These are phyloP conservation scores for Lolium perenne DNA, from an alignment of 176 grass and related monocot genomes.

Conservation along the genomic window DNA sequence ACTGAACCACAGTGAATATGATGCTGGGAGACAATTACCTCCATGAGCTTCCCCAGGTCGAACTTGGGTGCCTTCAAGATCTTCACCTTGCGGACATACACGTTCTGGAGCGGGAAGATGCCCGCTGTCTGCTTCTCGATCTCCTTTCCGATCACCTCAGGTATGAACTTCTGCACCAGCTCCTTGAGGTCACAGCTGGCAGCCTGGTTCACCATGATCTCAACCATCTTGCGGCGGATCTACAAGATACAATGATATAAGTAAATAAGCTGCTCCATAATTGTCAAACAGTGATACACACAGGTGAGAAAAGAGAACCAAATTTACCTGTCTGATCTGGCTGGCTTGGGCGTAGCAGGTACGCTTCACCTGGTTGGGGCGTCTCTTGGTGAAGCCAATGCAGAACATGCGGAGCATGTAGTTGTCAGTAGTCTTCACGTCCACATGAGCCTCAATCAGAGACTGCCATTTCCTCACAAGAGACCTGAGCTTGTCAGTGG, in stretches of 20 bases:
- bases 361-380: constrained; percentile 88
- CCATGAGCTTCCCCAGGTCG: constrained; percentile 93
- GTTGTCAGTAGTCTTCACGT: constrained; percentile 88
- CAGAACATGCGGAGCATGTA: constrained; percentile 87
- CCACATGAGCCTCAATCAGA: constrained; percentile 86
- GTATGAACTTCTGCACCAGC: constrained; percentile 87
- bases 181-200: constrained; percentile 88
- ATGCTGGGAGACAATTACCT: constrained; percentile 52
- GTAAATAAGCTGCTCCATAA: not conserved
- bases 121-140: constrained; percentile 89
- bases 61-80: constrained; percentile 93
- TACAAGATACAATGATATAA: constrained; percentile 17
- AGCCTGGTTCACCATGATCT: constrained; percentile 90
- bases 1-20: not conserved
- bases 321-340: constrained; percentile 83
- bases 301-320: not conserved
- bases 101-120: constrained; percentile 86
- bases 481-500: constrained; percentile 76
- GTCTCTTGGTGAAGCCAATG: constrained; percentile 89
- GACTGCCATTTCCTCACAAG: constrained; percentile 95
- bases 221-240: constrained; percentile 96
- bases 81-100: constrained; percentile 95
- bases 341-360: constrained; percentile 92
- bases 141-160: constrained; percentile 90
- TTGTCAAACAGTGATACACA: not conserved